Evolutionary conservation across 2,329 filamentous ascomycete species (phyloP).

Genomic region (Penicillium hesseltinei): DNA sequence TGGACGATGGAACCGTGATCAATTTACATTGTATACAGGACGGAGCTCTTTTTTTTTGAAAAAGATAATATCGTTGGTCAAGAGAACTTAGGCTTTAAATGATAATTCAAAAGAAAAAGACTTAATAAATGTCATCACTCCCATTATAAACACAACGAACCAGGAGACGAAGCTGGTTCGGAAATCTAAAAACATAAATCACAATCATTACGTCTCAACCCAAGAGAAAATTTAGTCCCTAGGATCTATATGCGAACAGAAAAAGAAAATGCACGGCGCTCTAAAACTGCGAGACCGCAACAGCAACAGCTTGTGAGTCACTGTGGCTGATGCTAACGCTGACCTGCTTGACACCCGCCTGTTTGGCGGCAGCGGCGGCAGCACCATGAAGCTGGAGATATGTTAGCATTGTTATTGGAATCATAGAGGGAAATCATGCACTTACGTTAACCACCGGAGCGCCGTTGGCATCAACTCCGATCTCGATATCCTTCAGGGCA

Average conservation of each 20-base stretch:
- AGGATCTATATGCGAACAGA: slow-evolving; percentile 16
- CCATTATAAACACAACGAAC: slow-evolving; percentile 28
- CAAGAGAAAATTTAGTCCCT: slow-evolving; percentile 3
- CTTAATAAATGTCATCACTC: slow-evolving; percentile 25
- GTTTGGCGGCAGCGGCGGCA: slow-evolving; percentile 77
- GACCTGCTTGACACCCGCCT: slow-evolving; percentile 82
- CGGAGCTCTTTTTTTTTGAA: not conserved
- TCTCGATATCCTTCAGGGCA: slow-evolving; percentile 91
- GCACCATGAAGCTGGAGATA: slow-evolving; percentile 73
- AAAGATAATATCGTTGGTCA: not conserved
- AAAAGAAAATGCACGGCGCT: slow-evolving; percentile 12
- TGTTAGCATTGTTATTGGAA: slow-evolving; percentile 17
- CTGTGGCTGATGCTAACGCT: slow-evolving; percentile 95
- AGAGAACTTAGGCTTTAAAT: not conserved
- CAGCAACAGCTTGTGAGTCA: slow-evolving; percentile 88
- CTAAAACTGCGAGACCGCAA: slow-evolving; percentile 79
- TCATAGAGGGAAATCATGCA: slow-evolving; percentile 14
- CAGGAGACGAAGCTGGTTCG: slow-evolving; percentile 26
- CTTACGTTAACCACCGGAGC: slow-evolving; percentile 83
- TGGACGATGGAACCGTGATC: not conserved
- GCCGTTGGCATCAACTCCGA: slow-evolving; percentile 74
- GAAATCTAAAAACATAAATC: slow-evolving; percentile 26
- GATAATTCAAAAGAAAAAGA: slow-evolving; percentile 1
- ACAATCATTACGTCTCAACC: slow-evolving; percentile 29
- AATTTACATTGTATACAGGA: not conserved